Conservation (phyloP, 1,284 basidiomycete species). For the Fistulinella cinereoalba region DNA sequence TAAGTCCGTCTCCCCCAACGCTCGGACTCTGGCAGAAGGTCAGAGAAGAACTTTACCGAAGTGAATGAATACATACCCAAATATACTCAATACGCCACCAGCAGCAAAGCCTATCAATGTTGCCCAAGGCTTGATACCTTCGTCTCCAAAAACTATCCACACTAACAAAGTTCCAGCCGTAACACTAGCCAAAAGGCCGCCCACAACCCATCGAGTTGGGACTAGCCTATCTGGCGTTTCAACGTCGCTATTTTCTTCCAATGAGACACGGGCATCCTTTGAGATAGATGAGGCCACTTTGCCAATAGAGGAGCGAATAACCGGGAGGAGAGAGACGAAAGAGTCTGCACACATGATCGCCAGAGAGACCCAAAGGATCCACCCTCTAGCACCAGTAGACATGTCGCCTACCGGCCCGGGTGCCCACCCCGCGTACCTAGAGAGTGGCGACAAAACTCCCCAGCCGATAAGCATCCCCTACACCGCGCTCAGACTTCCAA, state of each 20-base stretch:
- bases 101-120: slow-evolving; percentile 82
- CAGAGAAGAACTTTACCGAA: slow-evolving; percentile 7
- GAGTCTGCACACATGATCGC: slow-evolving; percentile 95
- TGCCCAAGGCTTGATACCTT: slow-evolving; percentile 94
- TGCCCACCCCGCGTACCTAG: slow-evolving; percentile 84
- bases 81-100: slow-evolving; percentile 80
- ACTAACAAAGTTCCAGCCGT: slow-evolving; percentile 75
- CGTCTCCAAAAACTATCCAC: slow-evolving; percentile 82
- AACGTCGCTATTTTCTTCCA: slow-evolving; percentile 60
- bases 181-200: slow-evolving; percentile 65
- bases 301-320: slow-evolving; percentile 51
- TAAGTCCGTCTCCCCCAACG: slow-evolving; percentile 89
- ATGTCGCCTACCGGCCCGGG: slow-evolving; percentile 86
- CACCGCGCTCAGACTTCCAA: slow-evolving; percentile 1
- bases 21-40: slow-evolving; percentile 63
- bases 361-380: slow-evolving; percentile 93
- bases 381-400: slow-evolving; percentile 81
- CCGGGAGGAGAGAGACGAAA: slow-evolving; percentile 79
- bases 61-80: slow-evolving; percentile 59
- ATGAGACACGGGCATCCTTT: slow-evolving; percentile 15
- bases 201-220: slow-evolving; percentile 73
- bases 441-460: slow-evolving; percentile 85
- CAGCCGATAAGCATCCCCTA: slow-evolving; percentile 95
- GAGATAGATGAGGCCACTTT: slow-evolving; percentile 38
- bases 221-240: slow-evolving; percentile 84